Conservation (phyloP, 805 yeast genomes). For the Sugiyamaella qingdaonensis region DNA sequence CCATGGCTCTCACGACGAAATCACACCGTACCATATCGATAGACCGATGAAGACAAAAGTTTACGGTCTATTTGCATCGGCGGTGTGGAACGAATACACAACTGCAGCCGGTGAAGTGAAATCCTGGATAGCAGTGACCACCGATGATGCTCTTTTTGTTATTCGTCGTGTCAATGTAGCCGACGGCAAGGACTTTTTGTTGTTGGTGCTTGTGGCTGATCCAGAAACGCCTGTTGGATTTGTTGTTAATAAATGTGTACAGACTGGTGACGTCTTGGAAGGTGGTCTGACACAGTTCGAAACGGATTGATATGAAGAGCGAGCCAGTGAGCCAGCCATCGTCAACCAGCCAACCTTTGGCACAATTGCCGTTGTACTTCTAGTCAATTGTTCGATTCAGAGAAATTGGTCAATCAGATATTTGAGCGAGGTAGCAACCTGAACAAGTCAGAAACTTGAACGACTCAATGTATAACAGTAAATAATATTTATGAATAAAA, state of each 20-base stretch:
- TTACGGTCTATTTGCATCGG: slow-evolving; percentile 29
- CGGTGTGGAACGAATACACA: slow-evolving; percentile 26
- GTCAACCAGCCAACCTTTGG: too few relatives aligned
- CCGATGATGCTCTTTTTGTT: slow-evolving; percentile 23
- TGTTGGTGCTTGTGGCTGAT: slow-evolving; percentile 28
- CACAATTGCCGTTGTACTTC: too few relatives aligned
- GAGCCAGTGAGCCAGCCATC: too few relatives aligned
- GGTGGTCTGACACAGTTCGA: slow-evolving; percentile 24
- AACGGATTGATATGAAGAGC: not conserved
- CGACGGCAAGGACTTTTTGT: slow-evolving; percentile 14
- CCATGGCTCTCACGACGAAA: slow-evolving; percentile 8
- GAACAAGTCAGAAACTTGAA: too few relatives aligned
- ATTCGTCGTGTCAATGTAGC: slow-evolving; percentile 17
- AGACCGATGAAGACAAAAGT: slow-evolving; percentile 29
- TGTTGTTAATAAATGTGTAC: slow-evolving; percentile 22
- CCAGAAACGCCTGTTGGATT: slow-evolving; percentile 26
- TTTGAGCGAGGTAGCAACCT: too few relatives aligned
- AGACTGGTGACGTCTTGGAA: slow-evolving; percentile 23
- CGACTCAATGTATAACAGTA: not conserved
- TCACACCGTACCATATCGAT: slow-evolving; percentile 21
- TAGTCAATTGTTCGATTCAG: too few relatives aligned
- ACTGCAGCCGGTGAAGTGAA: not conserved
- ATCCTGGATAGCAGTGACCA: slow-evolving; percentile 27
- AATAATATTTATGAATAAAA: not conserved
- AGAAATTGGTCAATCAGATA: too few relatives aligned